These are phyloP conservation scores for Pyrus hybrid DNA, from an alignment of 331 rosid species.

Conservation along the genomic window DNA sequence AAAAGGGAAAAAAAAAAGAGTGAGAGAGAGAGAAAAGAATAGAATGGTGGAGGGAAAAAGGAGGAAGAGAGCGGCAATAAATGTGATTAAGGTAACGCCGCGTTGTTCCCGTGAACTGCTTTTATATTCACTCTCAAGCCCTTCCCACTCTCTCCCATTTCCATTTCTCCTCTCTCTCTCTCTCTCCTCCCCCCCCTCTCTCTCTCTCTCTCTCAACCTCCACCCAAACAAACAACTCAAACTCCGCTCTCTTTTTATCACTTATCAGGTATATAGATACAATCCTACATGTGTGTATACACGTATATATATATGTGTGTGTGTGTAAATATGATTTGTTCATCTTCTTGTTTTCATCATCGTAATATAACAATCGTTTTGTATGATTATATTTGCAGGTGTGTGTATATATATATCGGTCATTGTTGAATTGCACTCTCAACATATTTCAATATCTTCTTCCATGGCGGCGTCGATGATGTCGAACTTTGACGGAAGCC, in stretches of 20 bases:
- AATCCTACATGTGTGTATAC: neutral
- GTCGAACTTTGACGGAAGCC: conserved; percentile 14
- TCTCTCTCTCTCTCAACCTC: neutral
- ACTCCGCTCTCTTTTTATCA: neutral
- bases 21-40: neutral
- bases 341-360: neutral
- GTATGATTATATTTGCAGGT: neutral
- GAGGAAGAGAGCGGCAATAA: conserved; percentile 10
- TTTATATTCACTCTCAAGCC: conserved; percentile 11
- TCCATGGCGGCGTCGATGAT: conserved; percentile 47
- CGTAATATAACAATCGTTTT: neutral
- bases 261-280: neutral
- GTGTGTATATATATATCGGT: neutral
- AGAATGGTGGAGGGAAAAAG: neutral
- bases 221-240: neutral
- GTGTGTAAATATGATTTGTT: neutral
- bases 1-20: no score
- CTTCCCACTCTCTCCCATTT: neutral
- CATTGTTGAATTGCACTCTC: neutral
- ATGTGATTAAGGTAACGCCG: conserved; percentile 38
- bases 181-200: no score
- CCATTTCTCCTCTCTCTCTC: neutral
- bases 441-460: neutral
- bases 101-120: conserved; percentile 56
- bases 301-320: neutral